A percentile compares a stretch with the other conserved stretches of the same genome.
phyloP scores from a whole-genome alignment of 257 asterid genomes.

The Henckelia pumila region DNA sequence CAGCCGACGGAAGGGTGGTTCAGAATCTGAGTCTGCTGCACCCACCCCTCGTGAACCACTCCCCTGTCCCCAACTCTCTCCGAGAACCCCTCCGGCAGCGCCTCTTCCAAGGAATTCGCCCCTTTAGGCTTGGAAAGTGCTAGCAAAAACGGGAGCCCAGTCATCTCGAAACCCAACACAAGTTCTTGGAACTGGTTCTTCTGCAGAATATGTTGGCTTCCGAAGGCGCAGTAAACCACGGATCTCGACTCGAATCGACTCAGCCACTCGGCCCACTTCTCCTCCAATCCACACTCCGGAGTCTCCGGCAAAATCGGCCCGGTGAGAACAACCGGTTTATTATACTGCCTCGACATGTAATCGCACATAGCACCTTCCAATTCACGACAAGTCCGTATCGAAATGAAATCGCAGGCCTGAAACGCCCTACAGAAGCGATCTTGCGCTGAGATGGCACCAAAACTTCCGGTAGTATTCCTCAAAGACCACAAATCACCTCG shows the following conservation, averaged over 20 bases:
- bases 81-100: slow-evolving; percentile 69
- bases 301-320: slow-evolving; percentile 63
- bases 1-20: slow-evolving; percentile 75
- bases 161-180: slow-evolving; percentile 62
- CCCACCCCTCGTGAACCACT: slow-evolving; percentile 64
- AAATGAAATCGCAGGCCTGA: slow-evolving; percentile 53
- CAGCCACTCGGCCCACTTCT: slow-evolving; percentile 56
- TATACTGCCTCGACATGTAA: slow-evolving; percentile 49
- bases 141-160: slow-evolving; percentile 59
- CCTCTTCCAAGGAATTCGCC: slow-evolving; percentile 46
- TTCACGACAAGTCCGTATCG: slow-evolving; percentile 67
- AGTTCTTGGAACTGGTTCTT: slow-evolving; percentile 61
- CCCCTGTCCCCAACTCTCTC: slow-evolving; percentile 58
- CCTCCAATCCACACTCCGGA: slow-evolving; percentile 36
- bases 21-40: slow-evolving; percentile 59
- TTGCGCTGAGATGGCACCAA: slow-evolving; percentile 45
- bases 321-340: slow-evolving; percentile 51
- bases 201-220: slow-evolving; percentile 51
- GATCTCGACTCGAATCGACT: slow-evolving; percentile 36
- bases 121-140: slow-evolving; percentile 66
- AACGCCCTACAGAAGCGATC: slow-evolving; percentile 46
- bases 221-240: slow-evolving; percentile 64
- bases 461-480: slow-evolving; percentile 26
- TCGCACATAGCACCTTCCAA: slow-evolving; percentile 65
- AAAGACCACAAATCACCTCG: slow-evolving; percentile 41